Evolutionary conservation across 2,329 filamentous ascomycete genomes (phyloP), one percentile per base, ranked within the genome.

Genomic region (Diplodia sapinea): DNA sequence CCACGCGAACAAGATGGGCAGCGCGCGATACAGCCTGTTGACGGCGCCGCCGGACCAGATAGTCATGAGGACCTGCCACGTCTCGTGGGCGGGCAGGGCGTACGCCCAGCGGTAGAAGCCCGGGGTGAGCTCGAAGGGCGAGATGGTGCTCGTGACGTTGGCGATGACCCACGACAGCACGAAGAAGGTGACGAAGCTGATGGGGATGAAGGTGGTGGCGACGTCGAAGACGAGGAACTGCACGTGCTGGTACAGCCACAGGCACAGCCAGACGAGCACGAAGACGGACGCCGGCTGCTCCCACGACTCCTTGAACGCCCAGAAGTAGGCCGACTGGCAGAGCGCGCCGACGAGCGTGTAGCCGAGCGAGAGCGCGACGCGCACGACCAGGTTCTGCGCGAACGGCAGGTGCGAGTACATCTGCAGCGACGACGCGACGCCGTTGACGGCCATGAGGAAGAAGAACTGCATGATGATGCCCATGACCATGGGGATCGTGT

Each of bases 401-500:
- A 70, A 69, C 26, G 69, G 69, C 13, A 77, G 49, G 55, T 62
- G 55, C 12, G 33, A 31, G 55, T 68, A 2, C 77, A 71, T n/a
- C 71, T 57, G 11, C 80, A 56, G 13, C 70, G 61, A 20, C 66
- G 43, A 59, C 43, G 63, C 78, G 17, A 83, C 73, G 17, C 80
- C 81, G 71, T 84, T 84, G 68, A 83, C 71, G 54, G 77, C 78
- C 33, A 80, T 77, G 13, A 84, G 73, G 70, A 79, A 84, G 76
- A 83, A 83, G 74, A 84, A 84, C 69, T 84, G 79, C 67, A 81
- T 79, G 49, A 84, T 78, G 12, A 84, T 71, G 29, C 81, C 78
- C 36, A 84, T 74, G 63, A 82, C 79, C 64, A 83, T 78, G 1
- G 78, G 74, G 8, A 82, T 71, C 0, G 80, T 83, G 70, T 83